phyloP scores from a whole-genome alignment of 1,139 yeast genomes.

The Taphrina confusa region DNA sequence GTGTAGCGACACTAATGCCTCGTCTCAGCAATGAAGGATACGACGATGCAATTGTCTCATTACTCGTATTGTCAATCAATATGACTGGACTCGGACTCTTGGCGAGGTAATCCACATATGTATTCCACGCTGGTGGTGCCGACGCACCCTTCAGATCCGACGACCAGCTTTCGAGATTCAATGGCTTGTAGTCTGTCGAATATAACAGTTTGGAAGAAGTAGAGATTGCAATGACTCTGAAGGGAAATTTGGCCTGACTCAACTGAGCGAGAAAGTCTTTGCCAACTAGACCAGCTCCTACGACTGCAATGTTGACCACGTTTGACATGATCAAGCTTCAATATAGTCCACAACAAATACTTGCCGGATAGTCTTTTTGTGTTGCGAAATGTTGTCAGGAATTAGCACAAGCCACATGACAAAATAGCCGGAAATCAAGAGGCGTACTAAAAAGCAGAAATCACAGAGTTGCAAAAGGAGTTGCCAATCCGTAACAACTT shows the following conservation, averaged over 20 bases:
- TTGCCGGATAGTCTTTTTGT: no score
- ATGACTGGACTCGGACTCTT: conserved; percentile 73
- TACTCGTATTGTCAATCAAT: conserved; percentile 91
- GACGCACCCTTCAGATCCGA: conserved; percentile 52
- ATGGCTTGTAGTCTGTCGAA: conserved; percentile 68
- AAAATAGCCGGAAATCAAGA: no score
- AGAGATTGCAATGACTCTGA: conserved; percentile 79
- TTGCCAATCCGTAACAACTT: no score
- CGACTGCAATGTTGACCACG: conserved; percentile 20
- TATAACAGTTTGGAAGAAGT: conserved; percentile 69
- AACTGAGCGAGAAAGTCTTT: conserved; percentile 82
- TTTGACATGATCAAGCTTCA: background rate
- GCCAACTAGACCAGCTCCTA: conserved; percentile 92
- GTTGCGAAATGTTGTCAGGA: no score
- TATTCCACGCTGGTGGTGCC: conserved; percentile 56
- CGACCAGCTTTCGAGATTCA: conserved; percentile 64
- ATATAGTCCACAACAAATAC: no score
- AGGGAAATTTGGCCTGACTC: conserved; percentile 52
- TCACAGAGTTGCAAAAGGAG: no score
- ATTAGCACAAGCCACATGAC: no score
- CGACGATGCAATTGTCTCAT: conserved; percentile 67
- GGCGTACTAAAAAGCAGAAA: no score
- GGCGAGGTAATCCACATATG: conserved; percentile 62
- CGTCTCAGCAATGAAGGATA: conserved; percentile 72
- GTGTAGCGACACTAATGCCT: conserved; percentile 94